These are phyloP conservation scores for Ascochyta lentis DNA, from an alignment of 2,329 filamentous ascomycete species.

Conservation along the genomic window DNA sequence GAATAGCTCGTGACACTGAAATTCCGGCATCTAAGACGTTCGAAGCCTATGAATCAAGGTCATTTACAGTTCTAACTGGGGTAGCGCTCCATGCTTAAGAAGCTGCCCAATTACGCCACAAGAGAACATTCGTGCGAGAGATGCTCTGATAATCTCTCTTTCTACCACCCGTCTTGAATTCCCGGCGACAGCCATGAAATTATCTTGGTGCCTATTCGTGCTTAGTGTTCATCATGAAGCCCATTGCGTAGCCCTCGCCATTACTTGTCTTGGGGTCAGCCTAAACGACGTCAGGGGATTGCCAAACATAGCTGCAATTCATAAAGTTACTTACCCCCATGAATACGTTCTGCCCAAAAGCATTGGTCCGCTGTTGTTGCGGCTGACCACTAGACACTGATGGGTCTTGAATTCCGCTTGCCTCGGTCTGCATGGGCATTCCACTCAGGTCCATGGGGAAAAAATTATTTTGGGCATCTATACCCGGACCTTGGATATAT, in stretches of 20 bases:
- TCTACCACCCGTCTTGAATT: not conserved
- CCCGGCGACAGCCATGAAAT: not conserved
- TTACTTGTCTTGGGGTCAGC: slow-evolving; percentile 34
- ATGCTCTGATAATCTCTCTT: not conserved
- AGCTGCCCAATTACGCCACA: not conserved
- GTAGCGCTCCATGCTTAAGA: no score
- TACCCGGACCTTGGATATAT: slow-evolving; percentile 67
- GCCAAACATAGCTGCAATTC: not conserved
- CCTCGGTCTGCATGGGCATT: slow-evolving; percentile 44
- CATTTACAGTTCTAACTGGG: not conserved
- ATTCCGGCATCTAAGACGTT: no score
- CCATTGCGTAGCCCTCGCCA: slow-evolving; percentile 37
- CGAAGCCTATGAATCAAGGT: not conserved
- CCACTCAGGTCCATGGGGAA: slow-evolving; percentile 53
- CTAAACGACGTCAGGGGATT: slow-evolving; percentile 22
- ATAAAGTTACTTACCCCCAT: slow-evolving; percentile 46
- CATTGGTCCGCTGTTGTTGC: slow-evolving; percentile 34
- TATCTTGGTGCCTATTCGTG: not conserved
- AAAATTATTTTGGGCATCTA: slow-evolving; percentile 51
- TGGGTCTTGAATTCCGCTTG: slow-evolving; percentile 26
- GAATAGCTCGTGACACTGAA: not conserved
- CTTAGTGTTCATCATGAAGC: slow-evolving; percentile 35
- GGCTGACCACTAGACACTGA: slow-evolving; percentile 22
- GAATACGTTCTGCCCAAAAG: slow-evolving; percentile 46
- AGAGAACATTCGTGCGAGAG: not conserved